A percentile compares a stretch with the other conserved stretches of the same genome.
phyloP scores from a whole-genome alignment of 345 rosid genomes.

The Camelina neglecta region DNA sequence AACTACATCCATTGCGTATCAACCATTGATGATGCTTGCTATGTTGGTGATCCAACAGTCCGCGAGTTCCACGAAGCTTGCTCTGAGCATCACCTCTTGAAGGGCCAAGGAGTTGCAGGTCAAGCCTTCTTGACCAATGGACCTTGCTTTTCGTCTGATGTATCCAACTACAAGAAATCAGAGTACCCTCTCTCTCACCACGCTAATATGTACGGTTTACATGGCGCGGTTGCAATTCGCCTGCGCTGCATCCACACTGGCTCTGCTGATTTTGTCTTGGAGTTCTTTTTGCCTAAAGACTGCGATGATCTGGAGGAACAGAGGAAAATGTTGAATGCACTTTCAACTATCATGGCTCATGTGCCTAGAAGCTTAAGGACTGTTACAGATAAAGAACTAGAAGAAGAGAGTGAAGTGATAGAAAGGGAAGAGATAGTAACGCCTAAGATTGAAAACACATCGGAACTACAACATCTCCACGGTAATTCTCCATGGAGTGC shows the following conservation, averaged over 20 bases:
- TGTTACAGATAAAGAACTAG: constrained; percentile 71
- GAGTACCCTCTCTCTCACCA: constrained; percentile 96
- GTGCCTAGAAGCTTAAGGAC: constrained; percentile 78
- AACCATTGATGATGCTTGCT: constrained; percentile 79
- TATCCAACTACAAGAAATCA: constrained; percentile 59
- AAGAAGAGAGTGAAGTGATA: constrained; percentile 59
- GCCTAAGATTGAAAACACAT: constrained; percentile 40
- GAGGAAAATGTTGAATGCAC: constrained; percentile 67
- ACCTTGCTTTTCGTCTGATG: constrained; percentile 82
- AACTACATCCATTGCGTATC: constrained; percentile 76
- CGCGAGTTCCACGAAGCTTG: constrained; percentile 83
- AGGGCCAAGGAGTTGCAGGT: constrained; percentile 93
- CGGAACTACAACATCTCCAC: constrained; percentile 40
- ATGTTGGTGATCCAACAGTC: constrained; percentile 58
- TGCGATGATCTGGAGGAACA: constrained; percentile 68
- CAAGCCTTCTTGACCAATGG: constrained; percentile 84
- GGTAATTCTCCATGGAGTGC: constrained; percentile 47
- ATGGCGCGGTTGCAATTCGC: constrained; percentile 87
- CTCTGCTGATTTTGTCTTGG: constrained; percentile 76
- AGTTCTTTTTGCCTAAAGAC: constrained; percentile 84
- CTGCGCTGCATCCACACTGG: constrained; percentile 73
- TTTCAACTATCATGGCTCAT: constrained; percentile 70
- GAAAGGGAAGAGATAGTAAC: constrained; percentile 48
- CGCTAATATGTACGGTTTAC: constrained; percentile 79
- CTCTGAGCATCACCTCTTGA: constrained; percentile 91